Percentiles rank a stretch among this genome's conserved stretches.
phyloP scores from a whole-genome alignment of 441 rosid species.

The Bruguiera hainesii region DNA sequence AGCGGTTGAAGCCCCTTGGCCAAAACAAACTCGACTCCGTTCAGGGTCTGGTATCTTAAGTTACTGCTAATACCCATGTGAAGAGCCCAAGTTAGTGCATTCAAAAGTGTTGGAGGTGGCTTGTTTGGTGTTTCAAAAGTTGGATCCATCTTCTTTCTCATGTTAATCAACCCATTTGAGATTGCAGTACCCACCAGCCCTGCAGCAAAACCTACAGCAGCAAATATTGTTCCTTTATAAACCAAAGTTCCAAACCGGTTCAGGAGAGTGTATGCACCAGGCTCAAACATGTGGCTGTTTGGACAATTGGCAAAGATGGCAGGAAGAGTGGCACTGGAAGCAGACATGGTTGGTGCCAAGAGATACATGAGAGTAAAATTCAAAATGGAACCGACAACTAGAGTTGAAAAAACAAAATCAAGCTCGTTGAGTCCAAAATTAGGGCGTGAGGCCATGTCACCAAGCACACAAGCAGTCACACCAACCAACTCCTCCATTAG shows the following conservation, averaged over 20 bases:
- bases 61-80: slow-evolving; percentile 97
- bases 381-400: slow-evolving; percentile 79
- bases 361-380: slow-evolving; percentile 95
- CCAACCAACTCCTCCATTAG: slow-evolving; percentile 94
- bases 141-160: slow-evolving; percentile 98
- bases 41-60: slow-evolving; percentile 85
- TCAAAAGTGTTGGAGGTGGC: slow-evolving; percentile 83
- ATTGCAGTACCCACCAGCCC: slow-evolving; percentile 86
- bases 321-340: slow-evolving; percentile 47
- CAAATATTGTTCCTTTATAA: slow-evolving; percentile 76
- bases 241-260: slow-evolving; percentile 71
- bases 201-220: slow-evolving; percentile 85
- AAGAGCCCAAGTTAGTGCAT: slow-evolving; percentile 82
- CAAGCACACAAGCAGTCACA: slow-evolving; percentile 74
- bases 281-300: slow-evolving; percentile 76
- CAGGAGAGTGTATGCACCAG: slow-evolving; percentile 46
- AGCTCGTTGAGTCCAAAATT: slow-evolving; percentile 93
- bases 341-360: slow-evolving; percentile 62
- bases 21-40: slow-evolving; percentile 50
- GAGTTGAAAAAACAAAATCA: slow-evolving; percentile 89
- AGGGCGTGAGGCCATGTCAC: slow-evolving; percentile 98
- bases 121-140: slow-evolving; percentile 81
- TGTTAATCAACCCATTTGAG: slow-evolving; percentile 71
- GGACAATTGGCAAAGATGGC: slow-evolving; percentile 73
- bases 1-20: slow-evolving; percentile 45